phyloP scores from a whole-genome alignment of 306 rosid species.

The Rubus parviflorus region DNA sequence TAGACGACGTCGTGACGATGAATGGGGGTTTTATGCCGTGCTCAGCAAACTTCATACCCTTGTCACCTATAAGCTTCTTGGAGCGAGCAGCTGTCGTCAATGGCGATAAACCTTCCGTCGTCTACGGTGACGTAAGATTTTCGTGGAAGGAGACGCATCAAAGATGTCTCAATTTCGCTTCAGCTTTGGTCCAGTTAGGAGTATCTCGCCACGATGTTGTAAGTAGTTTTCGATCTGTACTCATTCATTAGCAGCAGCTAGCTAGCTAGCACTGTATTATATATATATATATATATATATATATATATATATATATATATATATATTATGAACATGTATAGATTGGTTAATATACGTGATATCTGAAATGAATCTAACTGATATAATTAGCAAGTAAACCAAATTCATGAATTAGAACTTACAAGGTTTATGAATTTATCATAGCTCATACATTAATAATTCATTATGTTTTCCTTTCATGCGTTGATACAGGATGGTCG shows the following conservation, averaged over 20 bases:
- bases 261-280: background rate
- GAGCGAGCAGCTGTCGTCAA: constrained; percentile 47
- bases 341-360: background rate
- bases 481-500: background rate
- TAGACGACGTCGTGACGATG: background rate
- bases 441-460: background rate
- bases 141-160: constrained; percentile 61
- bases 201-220: constrained; percentile 53
- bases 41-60: constrained; percentile 38
- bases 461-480: background rate
- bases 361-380: background rate
- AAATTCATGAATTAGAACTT: background rate
- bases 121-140: constrained; percentile 37
- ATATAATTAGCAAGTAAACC: too few species aligned
- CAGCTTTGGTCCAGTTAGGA: constrained; percentile 55
- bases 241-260: background rate
- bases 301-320: too few species aligned
- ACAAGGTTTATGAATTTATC: too few species aligned
- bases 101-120: constrained; percentile 44
- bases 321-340: background rate
- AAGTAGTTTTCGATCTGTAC: constrained; percentile 23
- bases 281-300: too few species aligned
- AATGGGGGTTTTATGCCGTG: constrained; percentile 25
- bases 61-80: constrained; percentile 65
- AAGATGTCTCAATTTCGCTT: constrained; percentile 59